Evolutionary conservation across 2,329 filamentous ascomycete genomes (phyloP), one percentile per base, ranked within the genome.

Genomic region (Sclerotinia subarctica): DNA sequence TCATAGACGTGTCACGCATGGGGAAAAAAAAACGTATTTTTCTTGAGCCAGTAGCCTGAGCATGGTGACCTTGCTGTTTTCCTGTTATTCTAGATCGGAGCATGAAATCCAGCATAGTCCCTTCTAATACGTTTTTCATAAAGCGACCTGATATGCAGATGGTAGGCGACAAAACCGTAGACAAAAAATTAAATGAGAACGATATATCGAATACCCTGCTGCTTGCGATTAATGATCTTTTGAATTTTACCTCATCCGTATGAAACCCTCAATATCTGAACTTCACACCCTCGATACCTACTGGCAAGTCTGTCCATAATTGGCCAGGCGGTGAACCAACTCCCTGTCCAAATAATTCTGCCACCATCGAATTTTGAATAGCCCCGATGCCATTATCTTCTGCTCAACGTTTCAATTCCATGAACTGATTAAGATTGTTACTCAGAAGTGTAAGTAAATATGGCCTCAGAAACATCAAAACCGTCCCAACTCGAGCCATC

Each of bases 401-500:
- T 42, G 46, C 15, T 26, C n/a, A 51, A 26, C 32, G n/a, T 63
- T n/a, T 38, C 35, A 10, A 19, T 26, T 17, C 29, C 2, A 51
- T 42, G 21, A 49, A 49, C 21, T 35, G 44, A 15, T 5, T 21
- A 51, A 51, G 6, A 51, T 63, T 38, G 24, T 21, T 13, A 26
- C 29, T 59, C 42, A 26, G 29, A 11, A 35, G 26, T 17, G 17
- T 17, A 52, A 15, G 13, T 17, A 29, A 67, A 29, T 44, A 76
- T 76, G 75, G 44, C 67, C 5, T 68, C 69, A 6, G 62, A 72
- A 21, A 74, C 78, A 13, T 52, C 70, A 2, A 84, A 82, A 69
- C 89, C 89, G n/a, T 80, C 80, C 1, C 86, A 90, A 74, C 88
- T 97, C 35, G 86, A 90, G 72, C 92, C 93, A 24, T 96, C 83